Evolutionary conservation across 768 basidiomycete species (phyloP).

Genomic region (Phlegmacium glaucopus): DNA sequence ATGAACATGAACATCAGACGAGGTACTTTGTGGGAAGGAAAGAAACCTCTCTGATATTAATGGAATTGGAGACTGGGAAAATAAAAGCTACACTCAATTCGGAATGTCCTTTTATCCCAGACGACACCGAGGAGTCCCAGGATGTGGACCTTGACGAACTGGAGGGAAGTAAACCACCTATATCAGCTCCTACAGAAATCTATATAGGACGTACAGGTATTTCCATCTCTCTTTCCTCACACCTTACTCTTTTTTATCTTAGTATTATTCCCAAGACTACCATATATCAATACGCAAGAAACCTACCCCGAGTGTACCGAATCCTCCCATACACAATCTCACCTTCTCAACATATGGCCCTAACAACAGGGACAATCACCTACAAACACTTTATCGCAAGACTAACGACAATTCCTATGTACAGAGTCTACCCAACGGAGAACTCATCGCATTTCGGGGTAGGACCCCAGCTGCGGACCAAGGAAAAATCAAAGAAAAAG

Average conservation of each 20-base stretch:
- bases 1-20: constrained; percentile 55
- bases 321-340: constrained; percentile 68
- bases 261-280: constrained; percentile 64
- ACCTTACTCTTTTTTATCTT: background rate
- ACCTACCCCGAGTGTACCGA: constrained; percentile 27
- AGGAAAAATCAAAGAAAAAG: constrained; percentile 12
- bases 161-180: constrained; percentile 37
- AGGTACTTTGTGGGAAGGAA: constrained; percentile 89
- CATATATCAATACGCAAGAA: constrained; percentile 80
- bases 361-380: constrained; percentile 76
- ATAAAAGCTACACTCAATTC: constrained; percentile 73
- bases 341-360: constrained; percentile 92
- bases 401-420: constrained; percentile 81
- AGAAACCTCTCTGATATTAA: constrained; percentile 74
- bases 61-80: constrained; percentile 77
- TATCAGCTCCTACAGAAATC: constrained; percentile 40
- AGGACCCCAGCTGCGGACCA: constrained; percentile 12
- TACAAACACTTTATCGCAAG: constrained; percentile 70
- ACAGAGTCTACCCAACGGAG: constrained; percentile 76
- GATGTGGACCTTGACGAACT: constrained; percentile 38
- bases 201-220: constrained; percentile 50
- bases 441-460: constrained; percentile 71
- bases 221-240: constrained; percentile 10
- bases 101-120: constrained; percentile 66
- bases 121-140: constrained; percentile 37